phyloP scores from a whole-genome alignment of 345 rosid genomes.

The Iberis pinnata region DNA sequence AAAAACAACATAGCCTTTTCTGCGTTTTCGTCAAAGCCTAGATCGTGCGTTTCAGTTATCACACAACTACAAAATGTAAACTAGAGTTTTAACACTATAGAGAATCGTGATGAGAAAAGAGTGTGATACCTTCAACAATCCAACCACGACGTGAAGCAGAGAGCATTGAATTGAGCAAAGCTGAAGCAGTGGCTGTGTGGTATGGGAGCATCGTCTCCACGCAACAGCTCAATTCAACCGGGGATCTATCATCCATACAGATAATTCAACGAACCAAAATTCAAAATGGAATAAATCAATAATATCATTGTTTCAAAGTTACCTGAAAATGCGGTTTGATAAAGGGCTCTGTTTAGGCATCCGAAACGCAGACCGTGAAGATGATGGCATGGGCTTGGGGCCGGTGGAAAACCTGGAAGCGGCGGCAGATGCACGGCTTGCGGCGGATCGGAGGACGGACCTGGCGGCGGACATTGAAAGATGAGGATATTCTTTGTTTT shows the following conservation, averaged over 20 bases:
- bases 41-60: too few relatives aligned
- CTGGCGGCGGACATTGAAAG: constrained; percentile 67
- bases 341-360: constrained; percentile 47
- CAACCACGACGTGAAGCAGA: constrained; percentile 39
- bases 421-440: constrained; percentile 33
- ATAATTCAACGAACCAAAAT: too few relatives aligned
- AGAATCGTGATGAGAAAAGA: constrained; percentile 6
- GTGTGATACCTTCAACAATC: constrained; percentile 25
- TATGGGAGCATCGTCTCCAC: constrained; percentile 77
- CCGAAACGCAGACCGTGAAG: constrained; percentile 47
- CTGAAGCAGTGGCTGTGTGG: constrained; percentile 86
- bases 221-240: constrained; percentile 73
- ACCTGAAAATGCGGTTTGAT: constrained; percentile 65
- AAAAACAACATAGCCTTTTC: too few relatives aligned
- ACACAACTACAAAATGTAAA: too few relatives aligned
- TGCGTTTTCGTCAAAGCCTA: too few relatives aligned
- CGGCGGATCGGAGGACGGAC: constrained; percentile 56
- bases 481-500: neutral
- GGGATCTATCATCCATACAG: constrained; percentile 39
- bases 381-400: constrained; percentile 35
- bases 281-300: neutral
- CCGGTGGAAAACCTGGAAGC: constrained; percentile 33
- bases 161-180: constrained; percentile 86
- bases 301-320: neutral
- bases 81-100: neutral